A percentile compares a stretch with the other conserved stretches of the same genome.
These are phyloP conservation scores for Tephrocybe sp. DNA, from an alignment of 768 basidiomycete genomes.

Conservation along the genomic window DNA sequence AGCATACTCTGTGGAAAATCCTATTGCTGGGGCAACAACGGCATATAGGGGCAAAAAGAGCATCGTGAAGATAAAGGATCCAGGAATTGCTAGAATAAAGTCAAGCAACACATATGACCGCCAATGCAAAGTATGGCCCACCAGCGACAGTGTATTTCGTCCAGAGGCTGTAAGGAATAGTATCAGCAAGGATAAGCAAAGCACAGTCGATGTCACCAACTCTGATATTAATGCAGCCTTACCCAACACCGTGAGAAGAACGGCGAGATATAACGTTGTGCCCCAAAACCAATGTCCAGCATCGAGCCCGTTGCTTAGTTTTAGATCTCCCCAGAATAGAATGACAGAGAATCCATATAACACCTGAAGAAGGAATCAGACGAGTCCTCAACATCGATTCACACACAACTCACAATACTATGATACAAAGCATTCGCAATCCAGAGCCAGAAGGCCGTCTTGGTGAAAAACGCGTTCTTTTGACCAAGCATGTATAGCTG, in stretches of 20 bases:
- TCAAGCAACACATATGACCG: conserved; percentile 9
- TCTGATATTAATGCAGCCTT: conserved; percentile 97
- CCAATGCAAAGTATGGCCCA: conserved; percentile 26
- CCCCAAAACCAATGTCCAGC: conserved; percentile 99
- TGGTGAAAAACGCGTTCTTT: conserved; percentile 89
- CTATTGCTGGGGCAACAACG: conserved; percentile 77
- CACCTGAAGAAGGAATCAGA: not conserved
- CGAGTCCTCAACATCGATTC: not conserved
- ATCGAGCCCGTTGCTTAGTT: conserved; percentile 75
- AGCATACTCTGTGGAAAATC: conserved; percentile 88
- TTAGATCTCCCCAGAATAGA: conserved; percentile 91
- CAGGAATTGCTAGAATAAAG: conserved; percentile 74
- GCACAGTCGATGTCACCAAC: conserved; percentile 50
- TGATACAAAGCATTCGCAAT: conserved; percentile 86
- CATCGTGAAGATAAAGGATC: conserved; percentile 98
- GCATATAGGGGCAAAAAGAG: conserved; percentile 89
- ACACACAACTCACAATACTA: conserved; percentile 65
- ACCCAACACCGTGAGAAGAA: conserved; percentile 91
- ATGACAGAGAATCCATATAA: conserved; percentile 85
- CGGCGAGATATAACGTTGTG: conserved; percentile 90
- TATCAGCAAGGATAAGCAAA: conserved; percentile 1
- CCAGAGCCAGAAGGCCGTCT: conserved; percentile 92
- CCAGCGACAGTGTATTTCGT: conserved; percentile 97
- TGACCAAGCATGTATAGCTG: conserved; percentile 95
- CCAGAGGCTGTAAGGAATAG: conserved; percentile 72